phyloP scores from a whole-genome alignment of 805 yeast species.

The Maudiozyma barnettii region DNA sequence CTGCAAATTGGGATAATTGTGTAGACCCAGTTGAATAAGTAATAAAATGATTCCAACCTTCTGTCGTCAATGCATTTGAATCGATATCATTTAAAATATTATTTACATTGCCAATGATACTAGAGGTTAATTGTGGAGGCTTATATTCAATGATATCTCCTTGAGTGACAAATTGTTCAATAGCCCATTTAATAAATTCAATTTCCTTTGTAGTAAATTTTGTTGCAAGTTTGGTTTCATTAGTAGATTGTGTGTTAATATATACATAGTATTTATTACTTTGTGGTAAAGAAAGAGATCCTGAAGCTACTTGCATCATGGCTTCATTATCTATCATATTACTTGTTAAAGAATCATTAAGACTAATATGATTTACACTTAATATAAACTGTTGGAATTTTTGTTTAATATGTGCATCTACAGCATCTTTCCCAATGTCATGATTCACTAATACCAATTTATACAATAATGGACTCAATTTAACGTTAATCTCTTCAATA shows the following conservation, averaged over 20 bases:
- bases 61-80: too few relatives aligned
- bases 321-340: not conserved
- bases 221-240: conserved; percentile 24
- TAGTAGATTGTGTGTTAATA: conserved; percentile 16
- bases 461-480: conserved; percentile 14
- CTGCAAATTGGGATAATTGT: conserved; percentile 11
- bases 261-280: conserved; percentile 21
- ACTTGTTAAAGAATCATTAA: not conserved
- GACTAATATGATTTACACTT: too few relatives aligned
- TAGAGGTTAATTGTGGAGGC: not conserved
- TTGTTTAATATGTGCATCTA: conserved; percentile 5
- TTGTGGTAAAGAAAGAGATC: conserved; percentile 6
- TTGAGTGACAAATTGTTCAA: conserved; percentile 10
- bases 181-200: conserved; percentile 21
- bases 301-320: too few relatives aligned
- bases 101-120: too few relatives aligned
- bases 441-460: conserved; percentile 16
- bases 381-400: not conserved
- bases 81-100: too few relatives aligned
- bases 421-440: conserved; percentile 17
- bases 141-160: not conserved
- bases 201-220: conserved; percentile 20
- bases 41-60: conserved; percentile 13
- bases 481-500: conserved; percentile 16
- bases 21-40: conserved; percentile 17